These are phyloP conservation scores for Phascolomyces articulosus DNA, from an alignment of 371 early-diverging fungal species.

Conservation along the genomic window DNA sequence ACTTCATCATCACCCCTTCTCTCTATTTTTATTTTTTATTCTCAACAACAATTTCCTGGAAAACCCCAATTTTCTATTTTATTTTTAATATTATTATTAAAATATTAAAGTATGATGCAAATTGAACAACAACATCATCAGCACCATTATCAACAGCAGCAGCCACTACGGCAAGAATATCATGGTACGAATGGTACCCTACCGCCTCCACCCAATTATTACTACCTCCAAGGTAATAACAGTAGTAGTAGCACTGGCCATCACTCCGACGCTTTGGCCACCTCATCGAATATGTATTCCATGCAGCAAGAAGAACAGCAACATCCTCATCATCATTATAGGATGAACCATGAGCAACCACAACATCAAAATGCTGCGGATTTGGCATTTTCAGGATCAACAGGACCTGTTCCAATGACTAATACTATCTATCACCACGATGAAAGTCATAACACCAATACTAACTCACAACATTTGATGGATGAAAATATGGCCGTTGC, in stretches of 20 bases:
- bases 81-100: neutral
- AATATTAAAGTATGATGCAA: neutral
- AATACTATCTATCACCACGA: conserved; percentile 73
- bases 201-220: conserved; percentile 9
- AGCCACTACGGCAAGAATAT: neutral
- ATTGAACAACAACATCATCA: conserved; percentile 2
- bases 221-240: conserved; percentile 11
- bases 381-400: conserved; percentile 25
- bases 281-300: conserved; percentile 2
- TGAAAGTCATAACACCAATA: too few species aligned
- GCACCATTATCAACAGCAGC: too few species aligned
- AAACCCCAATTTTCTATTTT: neutral
- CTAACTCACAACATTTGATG: neutral
- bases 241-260: conserved; percentile 6
- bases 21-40: too few species aligned
- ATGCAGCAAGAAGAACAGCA: neutral
- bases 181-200: neutral
- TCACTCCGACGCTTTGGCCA: conserved; percentile 13
- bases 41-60: too few species aligned
- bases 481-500: neutral
- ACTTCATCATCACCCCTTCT: neutral
- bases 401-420: conserved; percentile 97
- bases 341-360: neutral
- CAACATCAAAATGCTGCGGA: neutral
- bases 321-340: neutral